Conservation (phyloP, 306 rosid genomes). For the Ormosia semicastrata region DNA sequence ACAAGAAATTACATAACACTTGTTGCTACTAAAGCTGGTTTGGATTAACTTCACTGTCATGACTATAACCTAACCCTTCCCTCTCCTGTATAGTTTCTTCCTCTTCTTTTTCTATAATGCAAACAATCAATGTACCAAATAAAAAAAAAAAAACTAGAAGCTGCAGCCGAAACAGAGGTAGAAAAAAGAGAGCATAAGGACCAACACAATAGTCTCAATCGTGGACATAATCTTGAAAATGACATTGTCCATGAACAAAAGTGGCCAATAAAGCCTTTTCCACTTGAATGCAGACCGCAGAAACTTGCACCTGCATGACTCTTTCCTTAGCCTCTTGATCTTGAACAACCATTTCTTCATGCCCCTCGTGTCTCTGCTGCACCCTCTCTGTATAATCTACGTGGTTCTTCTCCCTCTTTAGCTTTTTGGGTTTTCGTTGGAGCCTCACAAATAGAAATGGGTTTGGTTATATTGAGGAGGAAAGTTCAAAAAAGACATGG, state of each 20-base stretch:
- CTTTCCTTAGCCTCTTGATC: constrained; percentile 47
- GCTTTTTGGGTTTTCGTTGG: background rate
- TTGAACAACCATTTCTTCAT: constrained; percentile 59
- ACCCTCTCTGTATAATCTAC: background rate
- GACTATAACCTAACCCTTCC: background rate
- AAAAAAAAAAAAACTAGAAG: constrained; percentile 32
- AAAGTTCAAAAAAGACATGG: background rate
- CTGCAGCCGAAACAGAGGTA: constrained; percentile 74
- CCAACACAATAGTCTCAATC: constrained; percentile 64
- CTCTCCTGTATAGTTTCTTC: background rate
- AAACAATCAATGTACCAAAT: background rate
- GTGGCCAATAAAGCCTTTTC: constrained; percentile 40
- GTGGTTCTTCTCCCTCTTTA: background rate
- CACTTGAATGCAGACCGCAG: constrained; percentile 48
- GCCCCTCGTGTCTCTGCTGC: background rate
- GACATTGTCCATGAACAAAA: constrained; percentile 45
- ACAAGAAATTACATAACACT: too few relatives aligned
- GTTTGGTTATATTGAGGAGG: constrained; percentile 6
- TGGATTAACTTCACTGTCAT: background rate
- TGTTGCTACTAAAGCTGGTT: background rate
- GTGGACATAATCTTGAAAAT: constrained; percentile 55
- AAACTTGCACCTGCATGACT: constrained; percentile 42
- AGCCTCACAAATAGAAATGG: background rate
- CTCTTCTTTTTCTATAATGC: background rate
- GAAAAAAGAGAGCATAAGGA: constrained; percentile 46